Base-by-base conservation (phyloP, 140 eudicot genomes). In the Ambrosia hybrid region DNA sequence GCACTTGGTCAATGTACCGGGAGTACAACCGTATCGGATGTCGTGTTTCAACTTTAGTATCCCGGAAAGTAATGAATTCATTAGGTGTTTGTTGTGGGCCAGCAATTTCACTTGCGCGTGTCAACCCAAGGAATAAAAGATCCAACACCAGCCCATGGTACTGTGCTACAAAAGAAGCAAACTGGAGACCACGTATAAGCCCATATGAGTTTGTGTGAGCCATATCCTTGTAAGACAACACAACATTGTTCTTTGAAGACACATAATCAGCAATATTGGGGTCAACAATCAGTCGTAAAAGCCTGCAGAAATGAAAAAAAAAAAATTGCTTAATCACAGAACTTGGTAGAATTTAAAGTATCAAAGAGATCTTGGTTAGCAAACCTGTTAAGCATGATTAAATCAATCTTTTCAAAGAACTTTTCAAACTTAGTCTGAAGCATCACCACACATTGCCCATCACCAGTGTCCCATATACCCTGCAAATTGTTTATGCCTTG, bases 221-320 rank as follows among this genome's bases (percentile, higher is more conserved):
- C 99, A 95, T 95, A 53, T 95, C 99, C 81, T 95, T 95, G 83
- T 95, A 95, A 1, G 97, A 90, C 72, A 95, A 67, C 51, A 95
- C 99, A 79, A 95, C 96, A 71, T 91, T 95, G 78, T 95, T 95
- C 83, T 95, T 95, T 21, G 99, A 97, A 5, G 99, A 91, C 53
- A 95, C 97, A 80, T 95, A 91, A 80, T 95, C 99, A 80, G 99
- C 99, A 83, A 95, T 95, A 21, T 95, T 95, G 82, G 91, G 99
- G 66, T 95, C 97, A 62, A 95, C 96, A n/a, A 95, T 93, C 84
- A 95, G 67, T 37, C 99, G 95, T 30, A 95, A 67, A 57, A 95
- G 96, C 85, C 99, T 87, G 85, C 63, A 76, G 34, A 30, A 30
- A 30, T 30, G 34, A 21, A 21, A 21, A 21, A 21, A n/a, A 21